Evolutionary conservation across 2,329 filamentous ascomycete genomes (phyloP).

Genomic region (Aspergillus costaricaensis): DNA sequence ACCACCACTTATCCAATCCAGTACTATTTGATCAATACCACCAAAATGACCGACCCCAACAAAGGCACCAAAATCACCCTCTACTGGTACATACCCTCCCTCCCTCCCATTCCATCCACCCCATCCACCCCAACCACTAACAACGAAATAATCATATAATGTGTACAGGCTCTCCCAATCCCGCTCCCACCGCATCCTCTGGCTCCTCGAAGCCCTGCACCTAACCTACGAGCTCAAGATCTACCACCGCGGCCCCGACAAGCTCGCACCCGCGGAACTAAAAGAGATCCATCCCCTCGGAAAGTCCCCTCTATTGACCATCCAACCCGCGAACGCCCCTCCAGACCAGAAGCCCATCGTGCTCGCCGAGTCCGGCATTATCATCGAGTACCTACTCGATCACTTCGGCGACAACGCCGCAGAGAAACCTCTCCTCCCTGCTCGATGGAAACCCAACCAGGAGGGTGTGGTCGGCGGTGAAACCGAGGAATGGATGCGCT

Average conservation of each 20-base stretch:
- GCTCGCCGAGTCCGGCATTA: constrained; percentile 78
- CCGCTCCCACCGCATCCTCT: constrained; percentile 78
- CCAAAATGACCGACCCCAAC: constrained; percentile 22
- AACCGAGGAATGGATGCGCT: constrained; percentile 62
- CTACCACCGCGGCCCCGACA: constrained; percentile 68
- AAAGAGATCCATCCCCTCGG: constrained; percentile 80
- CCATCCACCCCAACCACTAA: background rate
- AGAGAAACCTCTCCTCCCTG: constrained; percentile 49
- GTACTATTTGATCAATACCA: no score
- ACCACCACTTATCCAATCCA: no score
- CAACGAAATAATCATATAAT: constrained; percentile 2
- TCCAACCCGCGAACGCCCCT: constrained; percentile 52
- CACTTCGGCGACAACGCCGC: constrained; percentile 51
- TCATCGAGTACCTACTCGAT: constrained; percentile 79
- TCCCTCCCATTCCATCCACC: no score
- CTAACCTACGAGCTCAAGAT: constrained; percentile 77
- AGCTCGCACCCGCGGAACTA: constrained; percentile 73
- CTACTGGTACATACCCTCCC: constrained; percentile 56
- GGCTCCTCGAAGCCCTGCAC: constrained; percentile 81
- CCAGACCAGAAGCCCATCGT: constrained; percentile 54
- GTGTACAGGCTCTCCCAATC: constrained; percentile 73
- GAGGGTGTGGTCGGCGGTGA: constrained; percentile 60
- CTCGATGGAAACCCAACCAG: constrained; percentile 52
- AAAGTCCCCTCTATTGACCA: constrained; percentile 77
- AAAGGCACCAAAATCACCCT: constrained; percentile 59